Evolutionary conservation across 2,329 filamentous ascomycete species (phyloP), one percentile per base, ranked within the genome.

Genomic region (Claviceps spartinae): DNA sequence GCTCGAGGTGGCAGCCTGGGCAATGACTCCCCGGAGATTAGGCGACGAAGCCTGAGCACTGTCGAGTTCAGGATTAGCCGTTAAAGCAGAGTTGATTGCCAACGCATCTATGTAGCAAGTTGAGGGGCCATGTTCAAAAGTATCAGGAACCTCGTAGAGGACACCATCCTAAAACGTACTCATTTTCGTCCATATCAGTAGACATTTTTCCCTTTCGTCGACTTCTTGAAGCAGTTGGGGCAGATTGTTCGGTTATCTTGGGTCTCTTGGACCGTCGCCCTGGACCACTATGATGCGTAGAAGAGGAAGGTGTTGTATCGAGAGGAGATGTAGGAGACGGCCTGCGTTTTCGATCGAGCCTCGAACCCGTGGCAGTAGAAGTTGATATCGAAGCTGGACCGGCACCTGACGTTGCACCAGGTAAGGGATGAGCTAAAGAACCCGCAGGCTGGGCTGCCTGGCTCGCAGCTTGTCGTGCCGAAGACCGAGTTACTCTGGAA

Each of bases 401-500:
- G 9, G 43, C 7, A 7, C 47, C 24, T 11, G 44, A 7, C n/a
- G 50, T 37, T 37, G 42, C 50, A 40, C 43, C 40, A 42, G 65
- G 58, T 59, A 69, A 63, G 60, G 65, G 59, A 51, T 72, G 66
- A 59, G 66, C 61, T 56, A 68, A 57, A 60, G 69, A 58, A 62
- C 71, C 65, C 64, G 70, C 63, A 56, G 64, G 61, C 63, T 72
- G 71, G 60, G 71, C 72, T 71, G 73, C 71, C 65, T 74, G 74
- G 65, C 70, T 80, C 67, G 87, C 85, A 74, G 87, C 87, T 80
- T 88, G 83, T 77, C 89, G 89, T 75, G 90, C 86, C 70, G 90
- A 85, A 65, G 90, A 93, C 76, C 91, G 88, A 77, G 91, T 96
- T 65, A 93, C 83, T 87, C 90, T 96, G 80, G 83, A 76, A 81